These are phyloP conservation scores for Alternaria brassicae DNA, from an alignment of 2,329 filamentous ascomycete species.

Conservation along the genomic window DNA sequence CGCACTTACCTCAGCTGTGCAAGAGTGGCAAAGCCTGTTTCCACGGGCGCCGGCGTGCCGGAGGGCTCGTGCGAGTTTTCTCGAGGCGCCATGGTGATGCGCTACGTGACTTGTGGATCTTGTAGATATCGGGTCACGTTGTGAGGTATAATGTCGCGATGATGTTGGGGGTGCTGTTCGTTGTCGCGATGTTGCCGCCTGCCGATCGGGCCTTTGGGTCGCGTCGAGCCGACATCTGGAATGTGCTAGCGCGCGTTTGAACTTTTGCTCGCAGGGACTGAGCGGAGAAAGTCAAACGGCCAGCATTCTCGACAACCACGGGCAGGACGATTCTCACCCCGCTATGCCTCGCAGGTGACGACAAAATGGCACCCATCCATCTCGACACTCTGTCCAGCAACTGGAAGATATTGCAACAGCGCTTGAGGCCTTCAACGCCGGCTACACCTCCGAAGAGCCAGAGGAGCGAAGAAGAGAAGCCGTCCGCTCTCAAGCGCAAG, in stretches of 20 bases:
- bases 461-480: slow-evolving; percentile 31
- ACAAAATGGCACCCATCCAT: slow-evolving; percentile 51
- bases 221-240: slow-evolving; percentile 17
- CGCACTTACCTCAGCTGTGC: slow-evolving; percentile 76
- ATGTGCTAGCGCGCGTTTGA: slow-evolving; percentile 26
- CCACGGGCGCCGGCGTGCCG: slow-evolving; percentile 65
- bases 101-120: slow-evolving; percentile 16
- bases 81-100: slow-evolving; percentile 60
- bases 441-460: slow-evolving; percentile 37
- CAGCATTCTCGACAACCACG: slow-evolving; percentile 22
- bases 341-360: slow-evolving; percentile 41
- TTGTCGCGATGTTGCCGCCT: slow-evolving; percentile 39
- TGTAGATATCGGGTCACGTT: slow-evolving; percentile 32
- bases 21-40: slow-evolving; percentile 84
- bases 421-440: slow-evolving; percentile 51
- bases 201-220: slow-evolving; percentile 14
- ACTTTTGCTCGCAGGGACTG: slow-evolving; percentile 31
- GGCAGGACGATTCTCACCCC: slow-evolving; percentile 23
- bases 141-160: slow-evolving; percentile 42
- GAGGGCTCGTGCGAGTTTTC: slow-evolving; percentile 62
- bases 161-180: slow-evolving; percentile 30
- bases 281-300: slow-evolving; percentile 21
- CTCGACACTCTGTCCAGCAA: slow-evolving; percentile 61
- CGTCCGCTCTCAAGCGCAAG: slow-evolving; percentile 46
- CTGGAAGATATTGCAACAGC: slow-evolving; percentile 79